phyloP scores from a whole-genome alignment of 345 rosid species.

The Erucastrum elatum region DNA sequence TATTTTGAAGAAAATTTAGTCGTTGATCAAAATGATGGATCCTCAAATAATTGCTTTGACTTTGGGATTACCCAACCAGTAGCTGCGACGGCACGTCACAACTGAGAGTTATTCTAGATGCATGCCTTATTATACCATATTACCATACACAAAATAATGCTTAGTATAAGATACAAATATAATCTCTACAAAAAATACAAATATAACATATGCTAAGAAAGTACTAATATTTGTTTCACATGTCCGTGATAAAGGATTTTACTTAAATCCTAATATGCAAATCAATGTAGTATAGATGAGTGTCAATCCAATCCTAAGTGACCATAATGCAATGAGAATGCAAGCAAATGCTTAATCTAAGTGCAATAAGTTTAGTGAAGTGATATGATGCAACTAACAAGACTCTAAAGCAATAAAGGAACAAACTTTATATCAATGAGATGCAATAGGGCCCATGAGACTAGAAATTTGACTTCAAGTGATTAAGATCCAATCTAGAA shows the following conservation, averaged over 20 bases:
- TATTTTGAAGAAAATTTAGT: background rate
- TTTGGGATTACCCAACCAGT: conserved; percentile 42
- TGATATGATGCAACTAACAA: no score
- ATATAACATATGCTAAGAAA: background rate
- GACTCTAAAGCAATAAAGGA: no score
- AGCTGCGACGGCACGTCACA: conserved; percentile 44
- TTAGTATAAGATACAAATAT: background rate
- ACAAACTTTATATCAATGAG: no score
- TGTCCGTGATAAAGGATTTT: background rate
- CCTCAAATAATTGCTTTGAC: conserved; percentile 38
- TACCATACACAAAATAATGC: background rate
- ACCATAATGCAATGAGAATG: no score
- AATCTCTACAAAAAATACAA: background rate
- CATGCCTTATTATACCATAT: conserved; percentile 2
- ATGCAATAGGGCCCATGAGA: no score
- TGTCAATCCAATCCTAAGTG: no score
- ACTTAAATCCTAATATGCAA: no score
- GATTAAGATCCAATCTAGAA: no score
- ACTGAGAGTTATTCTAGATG: conserved; percentile 29
- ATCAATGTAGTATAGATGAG: no score
- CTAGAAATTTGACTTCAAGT: no score
- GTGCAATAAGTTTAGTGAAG: no score
- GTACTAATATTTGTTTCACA: background rate
- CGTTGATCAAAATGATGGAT: conserved; percentile 40
- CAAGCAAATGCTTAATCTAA: no score